These are phyloP conservation scores for Licmophora abbreviata DNA, from an alignment of 108 stramenopile species.

Conservation along the genomic window DNA sequence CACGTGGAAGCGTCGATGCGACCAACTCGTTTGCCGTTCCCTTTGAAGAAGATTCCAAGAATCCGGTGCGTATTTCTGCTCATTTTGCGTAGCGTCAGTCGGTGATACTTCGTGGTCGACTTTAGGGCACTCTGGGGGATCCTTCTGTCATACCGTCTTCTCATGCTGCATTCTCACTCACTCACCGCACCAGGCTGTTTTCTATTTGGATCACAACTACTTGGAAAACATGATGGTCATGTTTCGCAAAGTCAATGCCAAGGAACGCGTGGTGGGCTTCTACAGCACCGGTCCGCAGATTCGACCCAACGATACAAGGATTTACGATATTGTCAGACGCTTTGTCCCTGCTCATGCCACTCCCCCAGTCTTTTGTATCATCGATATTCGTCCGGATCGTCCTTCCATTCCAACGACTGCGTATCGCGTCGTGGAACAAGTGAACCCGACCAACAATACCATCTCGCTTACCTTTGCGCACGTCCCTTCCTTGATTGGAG, in stretches of 20 bases:
- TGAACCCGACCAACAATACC: conserved; percentile 47
- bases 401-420: conserved; percentile 92
- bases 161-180: neutral
- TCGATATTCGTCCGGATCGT: conserved; percentile 93
- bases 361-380: conserved; percentile 94
- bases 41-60: conserved; percentile 95
- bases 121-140: neutral
- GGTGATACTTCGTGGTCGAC: no score
- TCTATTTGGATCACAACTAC: conserved; percentile 98
- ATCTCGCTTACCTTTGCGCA: conserved; percentile 92
- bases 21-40: conserved; percentile 98
- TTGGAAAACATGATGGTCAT: conserved; percentile 85
- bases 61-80: conserved; percentile 41
- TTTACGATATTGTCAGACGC: conserved; percentile 73
- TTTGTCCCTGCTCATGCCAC: conserved; percentile 56
- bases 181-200: conserved; percentile 41
- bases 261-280: conserved; percentile 92
- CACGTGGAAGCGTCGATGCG: conserved; percentile 75
- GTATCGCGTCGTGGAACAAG: conserved; percentile 89
- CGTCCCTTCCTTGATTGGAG: conserved; percentile 84
- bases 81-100: conserved; percentile 2
- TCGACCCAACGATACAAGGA: conserved; percentile 83
- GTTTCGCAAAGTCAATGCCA: conserved; percentile 83
- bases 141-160: neutral
- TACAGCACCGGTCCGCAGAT: conserved; percentile 92